Evolutionary conservation across 1,139 yeast genomes (phyloP), one percentile per base, ranked within the genome.

Genomic region (Nakaseomyces sp.): DNA sequence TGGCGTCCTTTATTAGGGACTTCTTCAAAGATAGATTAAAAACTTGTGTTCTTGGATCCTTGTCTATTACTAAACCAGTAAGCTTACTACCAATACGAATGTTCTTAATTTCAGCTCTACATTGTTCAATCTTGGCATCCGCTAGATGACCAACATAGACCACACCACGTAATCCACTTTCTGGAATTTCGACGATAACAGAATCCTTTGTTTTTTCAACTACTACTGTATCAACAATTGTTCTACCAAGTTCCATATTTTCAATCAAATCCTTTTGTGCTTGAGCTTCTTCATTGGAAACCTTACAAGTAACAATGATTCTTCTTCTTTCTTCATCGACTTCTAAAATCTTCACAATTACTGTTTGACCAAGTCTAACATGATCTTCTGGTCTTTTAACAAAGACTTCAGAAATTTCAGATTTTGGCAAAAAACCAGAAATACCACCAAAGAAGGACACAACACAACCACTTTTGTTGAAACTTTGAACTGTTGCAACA

Each of bases 381-480:
- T 81, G 83, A 50, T 88, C 94, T 53, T 76, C 77, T 16, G 95
- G 88, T 44, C 78, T 77, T 46, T 72, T 72, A 40, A 88, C 91
- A 60, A 76, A 85, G 2, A 95, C 81, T 65, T 91, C 97, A 43
- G 95, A 83, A 55, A 91, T 85, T 67, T 91, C 97, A 45, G 80
- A 71, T 51, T 81, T 78, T 33, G 97, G 97, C 50, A 91, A 70
- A 60, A 78, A 89, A 0, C 91, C 98, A 54, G 73, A 75, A 37
- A 85, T 66, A 43, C 73, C 72, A 46, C 94, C 94, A 60, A 87
- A 88, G 58, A 91, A 88, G 22, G 88, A 77, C 4, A 91, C 80
- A 43, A 88, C 69, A 37, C 84, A 95, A 54, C 98, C 98, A 47
- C 73, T 71, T 48, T 81, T 81, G 46, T 77, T 77, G 56, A 89